Evolutionary conservation across 495 filamentous ascomycete species (phyloP).

Genomic region (Podospora bellae-mahoneyi): DNA sequence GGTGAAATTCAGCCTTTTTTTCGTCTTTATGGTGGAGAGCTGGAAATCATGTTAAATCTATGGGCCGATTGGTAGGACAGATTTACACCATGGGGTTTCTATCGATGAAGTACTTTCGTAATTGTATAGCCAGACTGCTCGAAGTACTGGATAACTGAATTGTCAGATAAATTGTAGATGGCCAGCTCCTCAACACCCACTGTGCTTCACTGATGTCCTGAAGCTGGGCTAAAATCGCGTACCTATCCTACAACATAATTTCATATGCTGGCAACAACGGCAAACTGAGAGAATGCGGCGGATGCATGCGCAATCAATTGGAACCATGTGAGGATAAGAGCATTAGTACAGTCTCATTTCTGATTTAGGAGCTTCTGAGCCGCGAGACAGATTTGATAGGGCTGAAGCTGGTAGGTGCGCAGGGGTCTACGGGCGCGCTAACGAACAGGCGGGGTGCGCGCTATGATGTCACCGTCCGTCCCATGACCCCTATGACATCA

Average conservation of each 20-base stretch:
- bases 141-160: too few relatives aligned
- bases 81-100: too few relatives aligned
- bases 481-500: slow-evolving; percentile 23
- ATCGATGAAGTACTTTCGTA: too few relatives aligned
- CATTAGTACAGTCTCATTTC: not conserved
- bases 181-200: too few relatives aligned
- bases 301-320: not conserved
- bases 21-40: not conserved
- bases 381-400: not conserved
- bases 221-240: too few relatives aligned
- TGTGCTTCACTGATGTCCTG: too few relatives aligned
- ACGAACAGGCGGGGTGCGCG: not conserved
- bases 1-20: not conserved
- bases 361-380: not conserved
- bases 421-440: slow-evolving; percentile 3
- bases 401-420: not conserved
- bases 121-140: too few relatives aligned
- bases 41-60: not conserved
- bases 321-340: not conserved
- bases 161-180: too few relatives aligned
- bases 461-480: slow-evolving; percentile 22
- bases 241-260: too few relatives aligned
- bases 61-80: not conserved
- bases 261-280: too few relatives aligned
- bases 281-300: too few relatives aligned